These are phyloP conservation scores for Parsonsia alboflavescens DNA, from an alignment of 257 asterid genomes.

Conservation along the genomic window DNA sequence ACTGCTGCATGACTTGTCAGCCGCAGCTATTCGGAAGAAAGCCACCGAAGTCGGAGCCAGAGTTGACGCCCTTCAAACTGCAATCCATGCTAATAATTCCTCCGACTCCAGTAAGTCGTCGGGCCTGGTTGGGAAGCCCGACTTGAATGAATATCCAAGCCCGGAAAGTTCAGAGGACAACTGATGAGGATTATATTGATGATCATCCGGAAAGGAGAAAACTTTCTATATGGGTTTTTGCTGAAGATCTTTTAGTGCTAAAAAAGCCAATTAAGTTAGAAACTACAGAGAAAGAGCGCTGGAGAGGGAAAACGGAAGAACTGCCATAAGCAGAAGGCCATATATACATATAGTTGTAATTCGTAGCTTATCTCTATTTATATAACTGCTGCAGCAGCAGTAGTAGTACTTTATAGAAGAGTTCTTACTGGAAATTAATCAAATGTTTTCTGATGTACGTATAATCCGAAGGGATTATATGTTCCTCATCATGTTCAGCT, in stretches of 20 bases:
- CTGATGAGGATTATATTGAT: not conserved
- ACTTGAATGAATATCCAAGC: slow-evolving; percentile 79
- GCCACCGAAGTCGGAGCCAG: slow-evolving; percentile 90
- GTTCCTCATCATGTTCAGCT: slow-evolving; percentile 11
- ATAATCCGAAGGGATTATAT: slow-evolving; percentile 39
- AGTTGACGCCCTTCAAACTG: slow-evolving; percentile 65
- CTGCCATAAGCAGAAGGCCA: not conserved
- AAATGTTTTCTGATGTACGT: slow-evolving; percentile 13
- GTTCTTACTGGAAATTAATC: not conserved
- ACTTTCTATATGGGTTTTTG: no score
- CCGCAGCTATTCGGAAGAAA: slow-evolving; percentile 67
- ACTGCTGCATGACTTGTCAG: slow-evolving; percentile 44
- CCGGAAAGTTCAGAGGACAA: slow-evolving; percentile 60
- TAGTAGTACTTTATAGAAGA: not conserved
- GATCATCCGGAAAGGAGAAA: not conserved
- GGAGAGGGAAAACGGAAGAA: not conserved
- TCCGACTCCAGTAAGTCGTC: slow-evolving; percentile 9
- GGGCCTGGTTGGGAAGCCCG: slow-evolving; percentile 50
- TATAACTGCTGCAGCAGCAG: not conserved
- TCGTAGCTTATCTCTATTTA: not conserved
- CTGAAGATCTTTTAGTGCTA: no score
- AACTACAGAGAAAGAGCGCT: no score
- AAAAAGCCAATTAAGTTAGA: no score
- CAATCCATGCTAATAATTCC: slow-evolving; percentile 4
- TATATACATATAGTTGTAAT: not conserved